These are phyloP conservation scores for Gossypium davidsonii DNA, from an alignment of 441 rosid genomes.

Conservation along the genomic window DNA sequence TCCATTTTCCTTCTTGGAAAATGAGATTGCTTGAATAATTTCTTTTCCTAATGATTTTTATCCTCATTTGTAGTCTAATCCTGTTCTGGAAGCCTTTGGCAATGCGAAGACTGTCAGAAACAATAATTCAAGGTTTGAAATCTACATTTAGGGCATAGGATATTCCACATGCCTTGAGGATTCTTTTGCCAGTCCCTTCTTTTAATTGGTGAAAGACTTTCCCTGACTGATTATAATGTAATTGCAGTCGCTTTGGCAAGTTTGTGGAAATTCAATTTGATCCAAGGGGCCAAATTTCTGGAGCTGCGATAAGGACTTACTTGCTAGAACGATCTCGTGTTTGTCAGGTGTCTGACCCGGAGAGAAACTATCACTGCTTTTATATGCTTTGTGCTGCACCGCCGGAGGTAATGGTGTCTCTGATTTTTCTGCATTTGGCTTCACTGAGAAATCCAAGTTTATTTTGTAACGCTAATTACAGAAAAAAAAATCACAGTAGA, in stretches of 20 bases:
- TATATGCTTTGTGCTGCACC: constrained; percentile 85
- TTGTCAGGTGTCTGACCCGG: constrained; percentile 81
- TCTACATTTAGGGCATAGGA: neutral
- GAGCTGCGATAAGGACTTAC: constrained; percentile 78
- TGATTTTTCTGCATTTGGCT: constrained; percentile 7
- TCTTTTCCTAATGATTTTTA: constrained; percentile 7
- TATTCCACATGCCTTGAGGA: constrained; percentile 12
- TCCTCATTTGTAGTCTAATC: constrained; percentile 50
- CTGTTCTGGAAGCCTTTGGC: constrained; percentile 78
- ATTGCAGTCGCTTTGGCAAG: constrained; percentile 72
- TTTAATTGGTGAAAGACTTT: constrained; percentile 9
- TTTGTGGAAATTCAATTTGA: constrained; percentile 77
- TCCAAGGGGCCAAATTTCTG: constrained; percentile 55
- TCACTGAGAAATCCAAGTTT: constrained; percentile 4
- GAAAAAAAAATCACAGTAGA: neutral
- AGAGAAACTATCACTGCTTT: constrained; percentile 79
- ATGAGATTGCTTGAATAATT: constrained; percentile 14
- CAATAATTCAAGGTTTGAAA: constrained; percentile 59
- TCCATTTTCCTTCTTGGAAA: constrained; percentile 12
- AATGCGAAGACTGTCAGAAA: constrained; percentile 75
- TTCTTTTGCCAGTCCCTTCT: constrained; percentile 4
- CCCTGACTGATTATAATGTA: constrained; percentile 10
- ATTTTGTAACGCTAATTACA: neutral
- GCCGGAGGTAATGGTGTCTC: constrained; percentile 34
- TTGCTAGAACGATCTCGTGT: constrained; percentile 68